Base-by-base conservation (phyloP, 2,329 filamentous ascomycete genomes). In the Epichloe brachyelytri region DNA sequence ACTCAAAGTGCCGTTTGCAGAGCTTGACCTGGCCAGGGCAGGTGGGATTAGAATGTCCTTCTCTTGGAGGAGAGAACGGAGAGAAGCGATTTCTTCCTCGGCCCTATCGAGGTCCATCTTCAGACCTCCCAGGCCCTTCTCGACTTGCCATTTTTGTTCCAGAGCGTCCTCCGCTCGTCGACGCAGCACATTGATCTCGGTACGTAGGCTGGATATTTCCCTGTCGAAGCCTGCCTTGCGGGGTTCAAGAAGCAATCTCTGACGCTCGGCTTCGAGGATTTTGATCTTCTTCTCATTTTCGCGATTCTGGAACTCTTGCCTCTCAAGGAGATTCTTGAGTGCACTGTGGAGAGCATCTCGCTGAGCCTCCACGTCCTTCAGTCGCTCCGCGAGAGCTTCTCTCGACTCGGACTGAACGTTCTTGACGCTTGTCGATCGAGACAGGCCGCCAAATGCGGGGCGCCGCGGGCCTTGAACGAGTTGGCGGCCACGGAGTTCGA, bases 51-150 rank as follows among this genome's bases (percentile, higher is more conserved):
- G 73, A 51, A 90, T 88, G 61, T 96, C 89, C 58, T 90, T 86
- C 65, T 95, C 88, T 54, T 83, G 74, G 19, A 97, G 76, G 26
- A 97, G 73, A 34, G 74, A 78, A 43, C 88, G 82, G 40, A 98
- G 76, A n/a, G 86, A 86, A 40, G 80, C 74, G 33, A 95, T 95
- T 69, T 98, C 93, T 64, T 93, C 86, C 66, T 96, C 88, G 26
- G 93, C 90, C 55, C 90, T 86, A 67, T 97, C 93, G 41, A 98
- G 79, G 63, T 97, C 91, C 86, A 95, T 96, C 71, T 95, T 95
- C 51, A 97, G 71, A 51, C 90, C 88, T 49, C 81, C 78, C 2
- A 97, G 73, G 17, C 88, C 88, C 69, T 94, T 94, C 68, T 96
- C 91, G 55, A 90, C 91, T 63, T 94, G 86, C 84, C 88, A 97